Evolutionary conservation across 2,329 filamentous ascomycete species (phyloP), one percentile per base, ranked within the genome.

Genomic region (Alternaria alternata): DNA sequence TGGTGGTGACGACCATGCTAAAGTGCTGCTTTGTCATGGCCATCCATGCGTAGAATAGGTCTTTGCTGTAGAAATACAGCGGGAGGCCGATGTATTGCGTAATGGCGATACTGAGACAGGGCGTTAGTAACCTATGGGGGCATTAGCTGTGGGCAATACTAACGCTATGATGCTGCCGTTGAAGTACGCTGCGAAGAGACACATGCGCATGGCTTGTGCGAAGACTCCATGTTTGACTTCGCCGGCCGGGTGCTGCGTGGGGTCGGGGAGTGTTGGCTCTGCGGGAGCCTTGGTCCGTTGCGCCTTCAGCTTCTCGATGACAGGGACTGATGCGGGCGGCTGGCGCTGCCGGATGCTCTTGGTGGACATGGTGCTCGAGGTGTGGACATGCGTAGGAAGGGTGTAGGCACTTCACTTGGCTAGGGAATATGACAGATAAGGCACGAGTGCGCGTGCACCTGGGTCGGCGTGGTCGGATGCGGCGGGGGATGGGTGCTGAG

Each of bases 1-100:
- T 90, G 52, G 89, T 90, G 20, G 89, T 92, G 63, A 88, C 87
- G 59, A 92, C 81, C 28, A 96, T 82, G 62, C 90, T 91, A 76
- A 96, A 96, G 26, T 88, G 90, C 72, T 91, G 87, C 80, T 96
- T 96, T n/a, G 91, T 93, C 74, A 93, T 82, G 53, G 92, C 88
- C 87, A 95, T 94, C 82, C 91, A 95, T 63, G 90, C 87, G 78
- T 96, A 92, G 82, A 91, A 96, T 69, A 89, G 84, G 58, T 93
- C 88, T 67, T 86, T 87, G 79, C 90, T 90, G 75, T 91, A 80
- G 65, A 87, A 87, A 75, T 95, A 95, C 8, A 96, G 80, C 14
- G 91, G 91, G 0, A 85, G 74, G 51, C 91, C 92, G 63, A 95
- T 79, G 51, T 92, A 80, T 75, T 96, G 92, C 7, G 91, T 90